These are phyloP conservation scores for Naumovozyma baii DNA, from an alignment of 805 yeast species.

Conservation along the genomic window DNA sequence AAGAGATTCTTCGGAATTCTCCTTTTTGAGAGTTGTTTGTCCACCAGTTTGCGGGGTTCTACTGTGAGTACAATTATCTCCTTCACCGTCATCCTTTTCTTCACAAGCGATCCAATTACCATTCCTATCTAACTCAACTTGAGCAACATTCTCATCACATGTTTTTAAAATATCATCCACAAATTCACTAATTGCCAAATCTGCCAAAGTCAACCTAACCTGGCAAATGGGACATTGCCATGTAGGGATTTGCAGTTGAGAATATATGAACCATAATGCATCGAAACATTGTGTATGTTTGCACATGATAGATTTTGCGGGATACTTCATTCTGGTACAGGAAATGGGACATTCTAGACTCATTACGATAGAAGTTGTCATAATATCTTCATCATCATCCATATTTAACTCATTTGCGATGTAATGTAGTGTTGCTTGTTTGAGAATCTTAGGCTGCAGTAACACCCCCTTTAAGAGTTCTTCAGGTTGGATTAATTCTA, in stretches of 20 bases:
- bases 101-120: conserved; percentile 57
- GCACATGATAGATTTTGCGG: conserved; percentile 64
- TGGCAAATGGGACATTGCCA: conserved; percentile 88
- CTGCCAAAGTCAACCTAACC: conserved; percentile 39
- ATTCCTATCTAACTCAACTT: conserved; percentile 57
- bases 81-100: conserved; percentile 11
- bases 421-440: conserved; percentile 39
- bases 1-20: conserved; percentile 2
- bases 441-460: conserved; percentile 43
- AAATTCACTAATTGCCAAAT: conserved; percentile 68
- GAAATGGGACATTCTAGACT: conserved; percentile 74
- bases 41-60: too few species aligned
- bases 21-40: conserved; percentile 3
- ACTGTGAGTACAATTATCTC: too few species aligned
- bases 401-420: conserved; percentile 26
- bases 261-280: conserved; percentile 56
- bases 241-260: conserved; percentile 70
- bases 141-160: conserved; percentile 48
- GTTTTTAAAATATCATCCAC: conserved; percentile 49
- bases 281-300: conserved; percentile 88
- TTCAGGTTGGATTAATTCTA: conserved; percentile 37
- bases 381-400: conserved; percentile 59
- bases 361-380: conserved; percentile 54
- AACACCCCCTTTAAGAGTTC: conserved; percentile 34
- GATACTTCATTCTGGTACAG: conserved; percentile 55